phyloP scores from a whole-genome alignment of 345 rosid species.

The Leavenworthia alabamica region DNA sequence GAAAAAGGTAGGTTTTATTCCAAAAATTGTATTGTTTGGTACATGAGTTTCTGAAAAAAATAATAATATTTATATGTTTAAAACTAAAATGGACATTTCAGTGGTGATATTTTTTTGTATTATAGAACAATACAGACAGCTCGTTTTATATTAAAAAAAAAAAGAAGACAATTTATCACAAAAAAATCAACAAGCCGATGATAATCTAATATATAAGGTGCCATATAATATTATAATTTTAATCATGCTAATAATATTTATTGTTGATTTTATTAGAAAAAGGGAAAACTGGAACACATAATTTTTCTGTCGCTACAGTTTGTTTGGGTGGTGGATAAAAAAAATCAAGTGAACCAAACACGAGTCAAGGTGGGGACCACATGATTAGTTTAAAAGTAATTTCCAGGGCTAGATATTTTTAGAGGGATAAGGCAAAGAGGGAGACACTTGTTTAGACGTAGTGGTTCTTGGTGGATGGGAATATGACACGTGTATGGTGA shows the following conservation, averaged over 20 bases:
- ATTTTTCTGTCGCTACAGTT: not conserved
- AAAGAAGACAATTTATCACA: not conserved
- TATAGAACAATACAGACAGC: no score
- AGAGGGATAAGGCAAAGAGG: not conserved
- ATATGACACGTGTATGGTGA: conserved; percentile 28
- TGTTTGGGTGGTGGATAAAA: not conserved
- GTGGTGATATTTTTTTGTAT: no score
- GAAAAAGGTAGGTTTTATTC: no score
- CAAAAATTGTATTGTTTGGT: no score
- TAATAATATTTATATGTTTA: no score
- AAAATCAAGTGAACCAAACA: not conserved
- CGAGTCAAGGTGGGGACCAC: conserved; percentile 6
- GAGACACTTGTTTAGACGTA: conserved; percentile 19
- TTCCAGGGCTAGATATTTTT: conserved; percentile 24
- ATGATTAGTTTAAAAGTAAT: not conserved
- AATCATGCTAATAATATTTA: not conserved
- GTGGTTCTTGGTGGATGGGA: conserved; percentile 16
- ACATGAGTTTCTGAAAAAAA: no score
- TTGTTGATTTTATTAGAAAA: not conserved
- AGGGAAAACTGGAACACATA: not conserved
- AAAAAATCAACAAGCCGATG: not conserved
- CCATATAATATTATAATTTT: not conserved
- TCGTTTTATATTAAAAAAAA: no score
- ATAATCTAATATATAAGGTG: not conserved
- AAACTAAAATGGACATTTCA: no score